Evolutionary conservation across 2,329 filamentous ascomycete species (phyloP), one percentile per base, ranked within the genome.

Genomic region (Teratosphaeria pseudoeucalypti): DNA sequence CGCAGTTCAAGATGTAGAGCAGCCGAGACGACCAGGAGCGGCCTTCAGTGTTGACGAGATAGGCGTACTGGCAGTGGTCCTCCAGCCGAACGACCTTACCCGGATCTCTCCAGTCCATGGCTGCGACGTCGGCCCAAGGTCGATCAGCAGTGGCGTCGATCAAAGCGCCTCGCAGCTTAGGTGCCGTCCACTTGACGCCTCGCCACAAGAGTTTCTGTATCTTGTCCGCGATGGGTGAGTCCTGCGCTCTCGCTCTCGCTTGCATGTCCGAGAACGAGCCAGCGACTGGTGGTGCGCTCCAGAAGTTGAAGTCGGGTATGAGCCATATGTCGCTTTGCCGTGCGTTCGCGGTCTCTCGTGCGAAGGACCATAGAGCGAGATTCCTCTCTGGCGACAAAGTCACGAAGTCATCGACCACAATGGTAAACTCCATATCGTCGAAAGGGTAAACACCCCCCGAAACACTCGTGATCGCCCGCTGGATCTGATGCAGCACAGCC

Each of bases 261-360:
- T 66, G 63, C 14, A 62, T 65, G 32, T 70, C 67, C n/a, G 61
- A 62, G 34, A 66, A 71, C 1, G 64, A 60, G 10, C 62, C 65
- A 4, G 65, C 65, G 2, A 68, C 66, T 6, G 66, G 66, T 23
- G 66, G 78, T 74, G 78, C 81, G 9, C 76, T 73, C 77, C 78
- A 82, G 70, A 79, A 81, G 37, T 78, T 79, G 63, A 81, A 82
- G 63, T 82, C 79, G 0, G 79, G 79, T 68, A 81, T 80, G 23
- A 81, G 68, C 79, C 79, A 81, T 43, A 69, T 62, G 39, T 68
- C 65, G 43, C 68, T 64, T 61, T 73, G 70, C 9, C 72, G 32
- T 66, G 71, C 57, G 74, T 68, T 64, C 32, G 55, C 58, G 10
- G 65, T 66, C 57, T 64, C 61, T 55, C 64, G 65, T 57, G 62